Conservation (phyloP, 2,329 filamentous ascomycete species). For the Zymoseptoria ardabiliae region DNA sequence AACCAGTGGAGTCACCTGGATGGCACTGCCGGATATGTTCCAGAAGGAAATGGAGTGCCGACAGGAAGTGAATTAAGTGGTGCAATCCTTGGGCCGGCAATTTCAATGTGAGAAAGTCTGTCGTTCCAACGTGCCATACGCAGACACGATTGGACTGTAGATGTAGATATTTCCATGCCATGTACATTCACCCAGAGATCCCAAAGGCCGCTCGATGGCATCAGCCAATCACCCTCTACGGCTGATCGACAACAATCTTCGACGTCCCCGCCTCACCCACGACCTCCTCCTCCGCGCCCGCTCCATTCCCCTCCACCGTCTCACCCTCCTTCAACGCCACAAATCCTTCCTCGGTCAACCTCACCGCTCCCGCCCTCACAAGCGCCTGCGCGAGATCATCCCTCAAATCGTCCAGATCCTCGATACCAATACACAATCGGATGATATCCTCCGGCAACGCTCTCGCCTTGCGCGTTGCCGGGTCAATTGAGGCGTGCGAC, state of each 20-base stretch:
- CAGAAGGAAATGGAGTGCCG: no score
- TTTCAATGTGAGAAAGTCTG: no score
- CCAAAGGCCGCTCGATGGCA: not conserved
- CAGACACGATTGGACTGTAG: no score
- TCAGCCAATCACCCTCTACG: slow-evolving; percentile 9
- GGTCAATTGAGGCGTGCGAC: slow-evolving; percentile 97
- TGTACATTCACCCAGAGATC: not conserved
- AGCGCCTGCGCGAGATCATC: slow-evolving; percentile 87
- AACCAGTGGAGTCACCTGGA: no score
- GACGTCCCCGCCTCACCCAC: slow-evolving; percentile 25
- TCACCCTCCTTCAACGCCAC: slow-evolving; percentile 45
- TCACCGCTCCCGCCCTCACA: slow-evolving; percentile 89
- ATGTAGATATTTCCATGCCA: not conserved
- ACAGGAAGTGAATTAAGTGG: no score
- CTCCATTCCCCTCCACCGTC: slow-evolving; percentile 67
- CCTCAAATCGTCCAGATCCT: slow-evolving; percentile 83
- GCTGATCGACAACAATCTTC: slow-evolving; percentile 31
- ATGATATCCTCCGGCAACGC: slow-evolving; percentile 97
- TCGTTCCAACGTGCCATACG: no score
- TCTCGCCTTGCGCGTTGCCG: slow-evolving; percentile 80
- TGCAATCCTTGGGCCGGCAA: no score
- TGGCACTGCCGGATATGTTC: no score
- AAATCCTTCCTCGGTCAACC: slow-evolving; percentile 75
- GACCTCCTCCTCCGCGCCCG: slow-evolving; percentile 33
- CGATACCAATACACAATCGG: slow-evolving; percentile 89